phyloP scores from a whole-genome alignment of 164 flowering plant genomes.

The Protea cynaroides region DNA sequence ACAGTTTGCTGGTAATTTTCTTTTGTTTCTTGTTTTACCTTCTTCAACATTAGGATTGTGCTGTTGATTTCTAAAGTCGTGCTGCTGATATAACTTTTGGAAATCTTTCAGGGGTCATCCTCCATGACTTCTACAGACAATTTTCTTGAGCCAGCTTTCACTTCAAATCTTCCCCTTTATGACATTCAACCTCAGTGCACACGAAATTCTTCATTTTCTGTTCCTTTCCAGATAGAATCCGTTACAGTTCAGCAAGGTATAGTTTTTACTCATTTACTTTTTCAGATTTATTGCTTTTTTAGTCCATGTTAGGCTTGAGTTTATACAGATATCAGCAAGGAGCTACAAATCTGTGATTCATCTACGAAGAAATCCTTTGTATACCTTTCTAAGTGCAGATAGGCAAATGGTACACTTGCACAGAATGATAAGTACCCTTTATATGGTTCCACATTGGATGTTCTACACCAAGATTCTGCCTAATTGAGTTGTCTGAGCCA shows the following conservation, averaged over 20 bases:
- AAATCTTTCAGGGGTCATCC: constrained; percentile 48
- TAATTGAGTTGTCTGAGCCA: too few relatives aligned
- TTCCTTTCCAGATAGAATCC: constrained; percentile 21
- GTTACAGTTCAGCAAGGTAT: constrained; percentile 26
- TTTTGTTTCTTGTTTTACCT: too few relatives aligned
- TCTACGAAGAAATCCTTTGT: background rate
- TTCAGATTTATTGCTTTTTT: background rate
- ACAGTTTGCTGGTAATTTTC: constrained; percentile 40
- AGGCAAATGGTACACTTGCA: background rate
- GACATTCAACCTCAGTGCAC: constrained; percentile 45
- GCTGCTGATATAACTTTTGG: constrained; percentile 1
- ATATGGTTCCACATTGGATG: too few relatives aligned
- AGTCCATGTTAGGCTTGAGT: background rate
- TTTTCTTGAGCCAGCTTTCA: constrained; percentile 52
- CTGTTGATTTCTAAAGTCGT: background rate
- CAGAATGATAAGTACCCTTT: too few relatives aligned
- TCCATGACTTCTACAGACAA: constrained; percentile 15
- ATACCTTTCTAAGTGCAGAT: background rate
- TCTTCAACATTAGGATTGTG: constrained; percentile 1
- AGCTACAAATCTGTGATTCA: background rate
- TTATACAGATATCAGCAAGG: background rate
- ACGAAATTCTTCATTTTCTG: constrained; percentile 29
- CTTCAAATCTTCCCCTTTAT: constrained; percentile 32
- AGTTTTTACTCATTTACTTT: background rate
- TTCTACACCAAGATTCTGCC: too few relatives aligned